A percentile compares a stretch with the other conserved stretches of the same genome.
Conservation (phyloP, 257 asterid species). For the Plectranthus barbatus region DNA sequence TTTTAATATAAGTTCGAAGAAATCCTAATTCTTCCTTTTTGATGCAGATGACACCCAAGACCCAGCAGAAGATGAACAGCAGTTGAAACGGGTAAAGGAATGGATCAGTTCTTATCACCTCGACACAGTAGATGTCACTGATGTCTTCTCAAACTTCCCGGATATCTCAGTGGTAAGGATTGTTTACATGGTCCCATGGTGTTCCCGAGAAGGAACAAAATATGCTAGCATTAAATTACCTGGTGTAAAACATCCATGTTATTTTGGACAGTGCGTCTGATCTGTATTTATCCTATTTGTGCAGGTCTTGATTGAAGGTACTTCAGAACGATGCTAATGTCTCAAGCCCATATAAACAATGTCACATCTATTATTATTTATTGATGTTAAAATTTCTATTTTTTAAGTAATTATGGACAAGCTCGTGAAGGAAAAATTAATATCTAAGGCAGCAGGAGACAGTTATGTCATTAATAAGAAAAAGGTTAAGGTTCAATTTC, state of each 20-base stretch:
- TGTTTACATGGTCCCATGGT: constrained; percentile 1
- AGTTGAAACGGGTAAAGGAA: constrained; percentile 54
- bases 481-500: constrained; percentile 37
- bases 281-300: constrained; percentile 13
- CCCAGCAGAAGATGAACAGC: constrained; percentile 73
- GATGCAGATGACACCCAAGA: constrained; percentile 76
- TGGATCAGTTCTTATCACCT: constrained; percentile 75
- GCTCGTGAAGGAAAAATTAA: constrained; percentile 51
- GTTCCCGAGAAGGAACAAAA: not conserved
- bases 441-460: constrained; percentile 54
- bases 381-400: constrained; percentile 16
- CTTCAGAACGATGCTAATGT: constrained; percentile 10
- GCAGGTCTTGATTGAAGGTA: constrained; percentile 90
- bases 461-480: constrained; percentile 44
- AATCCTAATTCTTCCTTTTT: constrained; percentile 15
- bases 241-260: not conserved
- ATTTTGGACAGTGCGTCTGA: constrained; percentile 4
- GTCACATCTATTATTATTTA: constrained; percentile 6
- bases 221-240: not conserved
- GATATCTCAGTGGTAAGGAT: constrained; percentile 71
- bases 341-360: constrained; percentile 15
- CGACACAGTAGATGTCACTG: constrained; percentile 54
- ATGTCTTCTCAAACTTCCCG: constrained; percentile 68
- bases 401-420: constrained; percentile 65
- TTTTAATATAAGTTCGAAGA: constrained; percentile 3